phyloP scores from a whole-genome alignment of 257 asterid species.

The Capsicum baccatum region DNA sequence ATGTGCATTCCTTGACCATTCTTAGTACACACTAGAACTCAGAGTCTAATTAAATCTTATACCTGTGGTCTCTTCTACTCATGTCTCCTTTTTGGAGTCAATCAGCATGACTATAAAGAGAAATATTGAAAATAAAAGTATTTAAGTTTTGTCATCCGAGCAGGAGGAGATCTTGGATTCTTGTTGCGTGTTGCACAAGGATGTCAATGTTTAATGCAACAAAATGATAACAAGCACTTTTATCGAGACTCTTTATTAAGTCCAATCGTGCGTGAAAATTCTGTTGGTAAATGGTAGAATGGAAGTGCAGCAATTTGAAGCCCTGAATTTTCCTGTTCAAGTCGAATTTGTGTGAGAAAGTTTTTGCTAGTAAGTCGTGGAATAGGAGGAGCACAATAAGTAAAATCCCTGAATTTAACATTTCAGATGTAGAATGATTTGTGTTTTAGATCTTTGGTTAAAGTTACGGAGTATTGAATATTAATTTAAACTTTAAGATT shows the following conservation, averaged over 20 bases:
- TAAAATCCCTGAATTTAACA: background rate
- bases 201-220: background rate
- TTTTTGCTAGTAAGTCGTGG: background rate
- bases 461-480: background rate
- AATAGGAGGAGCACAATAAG: conserved; percentile 2
- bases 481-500: background rate
- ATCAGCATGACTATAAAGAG: background rate
- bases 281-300: background rate
- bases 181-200: too few species aligned
- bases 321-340: background rate
- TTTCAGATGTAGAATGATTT: background rate
- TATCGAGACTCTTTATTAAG: background rate
- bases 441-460: background rate
- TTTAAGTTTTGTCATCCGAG: background rate
- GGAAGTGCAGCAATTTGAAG: background rate
- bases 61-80: background rate
- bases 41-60: background rate
- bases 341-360: background rate
- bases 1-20: conserved; percentile 6
- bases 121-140: background rate
- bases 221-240: background rate
- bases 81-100: conserved; percentile 8
- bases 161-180: background rate
- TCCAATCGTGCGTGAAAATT: background rate
- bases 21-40: background rate